Evolutionary conservation across 371 early-diverging fungal genomes (phyloP).

Genomic region (Rhizopus arrhizus): DNA sequence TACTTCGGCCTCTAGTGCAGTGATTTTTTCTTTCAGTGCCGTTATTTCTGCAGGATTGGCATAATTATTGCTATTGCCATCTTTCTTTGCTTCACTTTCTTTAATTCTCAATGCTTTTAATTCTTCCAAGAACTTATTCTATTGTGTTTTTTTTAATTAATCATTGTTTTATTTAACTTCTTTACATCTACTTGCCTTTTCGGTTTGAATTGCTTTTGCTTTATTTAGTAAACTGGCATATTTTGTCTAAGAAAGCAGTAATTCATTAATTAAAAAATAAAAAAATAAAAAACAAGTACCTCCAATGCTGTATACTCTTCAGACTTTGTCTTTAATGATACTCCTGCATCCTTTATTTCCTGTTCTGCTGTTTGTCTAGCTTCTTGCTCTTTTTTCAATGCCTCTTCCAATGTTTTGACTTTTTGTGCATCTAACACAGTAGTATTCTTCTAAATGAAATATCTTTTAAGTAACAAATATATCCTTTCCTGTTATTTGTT

Average conservation of each 20-base stretch:
- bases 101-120: conserved; percentile 1
- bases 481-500: background rate
- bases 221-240: background rate
- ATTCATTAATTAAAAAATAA: background rate
- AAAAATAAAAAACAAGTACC: conserved; percentile 4
- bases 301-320: conserved; percentile 15
- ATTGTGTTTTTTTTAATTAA: background rate
- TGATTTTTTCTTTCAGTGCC: conserved; percentile 9
- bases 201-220: background rate
- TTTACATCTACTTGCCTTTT: background rate
- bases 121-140: background rate
- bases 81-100: background rate
- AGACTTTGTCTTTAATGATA: conserved; percentile 9
- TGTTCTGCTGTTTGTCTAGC: conserved; percentile 11
- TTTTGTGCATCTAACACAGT: conserved; percentile 8
- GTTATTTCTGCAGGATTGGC: background rate
- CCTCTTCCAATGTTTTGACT: conserved; percentile 13
- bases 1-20: conserved; percentile 13
- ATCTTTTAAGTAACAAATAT: background rate
- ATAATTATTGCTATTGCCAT: background rate
- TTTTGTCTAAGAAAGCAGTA: background rate
- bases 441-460: background rate
- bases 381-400: conserved; percentile 7
- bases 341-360: conserved; percentile 3
- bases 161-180: background rate